Evolutionary conservation across 257 asterid species (phyloP).

Genomic region (Lycium barbarum): DNA sequence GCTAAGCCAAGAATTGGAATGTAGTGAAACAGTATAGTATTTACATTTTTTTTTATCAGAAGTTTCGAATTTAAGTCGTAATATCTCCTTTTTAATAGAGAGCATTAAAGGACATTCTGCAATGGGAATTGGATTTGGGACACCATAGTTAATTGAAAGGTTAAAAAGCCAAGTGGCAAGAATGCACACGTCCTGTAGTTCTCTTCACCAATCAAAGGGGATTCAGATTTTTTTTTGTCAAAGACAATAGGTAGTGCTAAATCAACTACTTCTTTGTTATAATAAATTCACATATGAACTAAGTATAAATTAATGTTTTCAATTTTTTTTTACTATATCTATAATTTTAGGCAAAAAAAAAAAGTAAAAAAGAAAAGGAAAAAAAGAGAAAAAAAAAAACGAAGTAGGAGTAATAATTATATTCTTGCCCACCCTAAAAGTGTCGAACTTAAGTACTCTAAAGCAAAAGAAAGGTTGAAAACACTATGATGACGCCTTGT

Average conservation of each 20-base stretch:
- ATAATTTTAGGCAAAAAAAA: neutral
- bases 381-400: neutral
- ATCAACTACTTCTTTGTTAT: neutral
- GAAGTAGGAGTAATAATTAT: conserved; percentile 24
- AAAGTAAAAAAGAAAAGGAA: too few relatives aligned
- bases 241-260: neutral
- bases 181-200: too few relatives aligned
- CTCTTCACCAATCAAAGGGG: neutral
- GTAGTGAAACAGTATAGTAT: conserved; percentile 37
- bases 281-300: neutral
- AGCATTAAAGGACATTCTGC: neutral
- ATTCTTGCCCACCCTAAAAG: conserved; percentile 38
- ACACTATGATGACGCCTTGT: conserved; percentile 63
- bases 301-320: neutral
- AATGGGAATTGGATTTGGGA: neutral
- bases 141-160: neutral
- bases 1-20: conserved; percentile 42
- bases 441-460: conserved; percentile 40
- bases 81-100: neutral
- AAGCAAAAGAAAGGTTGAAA: conserved; percentile 39
- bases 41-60: conserved; percentile 22
- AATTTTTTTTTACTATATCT: neutral
- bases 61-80: neutral
- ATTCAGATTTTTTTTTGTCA: neutral
- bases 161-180: conserved; percentile 38